A percentile compares a stretch with the other conserved stretches of the same genome.
Evolutionary conservation across 2,329 filamentous ascomycete genomes (phyloP).

Genomic region (Aureobasidium subglaciale): DNA sequence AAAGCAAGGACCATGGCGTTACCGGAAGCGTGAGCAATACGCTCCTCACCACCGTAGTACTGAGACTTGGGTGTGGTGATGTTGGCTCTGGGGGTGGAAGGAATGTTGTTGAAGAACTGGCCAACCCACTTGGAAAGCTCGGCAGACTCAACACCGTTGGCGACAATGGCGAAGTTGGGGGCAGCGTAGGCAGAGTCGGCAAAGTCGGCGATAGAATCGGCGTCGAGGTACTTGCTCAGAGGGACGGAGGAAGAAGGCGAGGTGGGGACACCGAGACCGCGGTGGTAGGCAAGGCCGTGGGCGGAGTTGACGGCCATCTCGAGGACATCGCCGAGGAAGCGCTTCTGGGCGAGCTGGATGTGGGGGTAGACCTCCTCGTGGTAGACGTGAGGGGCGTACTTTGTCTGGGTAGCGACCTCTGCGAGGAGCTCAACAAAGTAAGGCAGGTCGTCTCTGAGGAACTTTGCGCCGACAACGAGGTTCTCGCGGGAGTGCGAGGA

Average conservation of each 20-base stretch:
- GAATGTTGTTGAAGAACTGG: slow-evolving; percentile 78
- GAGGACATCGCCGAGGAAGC: slow-evolving; percentile 54
- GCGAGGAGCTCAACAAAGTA: slow-evolving; percentile 95
- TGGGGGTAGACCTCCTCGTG: slow-evolving; percentile 76
- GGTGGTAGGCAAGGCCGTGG: slow-evolving; percentile 85
- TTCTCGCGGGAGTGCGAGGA: slow-evolving; percentile 90
- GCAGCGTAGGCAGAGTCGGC: slow-evolving; percentile 76
- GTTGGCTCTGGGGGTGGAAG: slow-evolving; percentile 44
- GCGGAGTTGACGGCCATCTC: slow-evolving; percentile 77
- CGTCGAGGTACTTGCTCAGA: slow-evolving; percentile 72
- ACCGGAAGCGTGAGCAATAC: slow-evolving; percentile 66
- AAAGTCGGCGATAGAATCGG: slow-evolving; percentile 66
- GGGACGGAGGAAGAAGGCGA: slow-evolving; percentile 66
- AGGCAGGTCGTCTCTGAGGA: slow-evolving; percentile 89
- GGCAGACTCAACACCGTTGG: slow-evolving; percentile 72
- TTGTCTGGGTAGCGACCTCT: slow-evolving; percentile 83
- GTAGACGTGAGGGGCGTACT: slow-evolving; percentile 83
- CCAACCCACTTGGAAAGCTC: slow-evolving; percentile 83
- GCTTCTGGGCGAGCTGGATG: slow-evolving; percentile 71
- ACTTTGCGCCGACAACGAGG: slow-evolving; percentile 85
- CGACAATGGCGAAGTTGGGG: slow-evolving; percentile 83
- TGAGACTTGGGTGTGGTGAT: slow-evolving; percentile 61
- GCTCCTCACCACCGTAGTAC: slow-evolving; percentile 94
- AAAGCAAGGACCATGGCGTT: slow-evolving; percentile 88
- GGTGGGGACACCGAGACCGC: slow-evolving; percentile 74